A percentile compares a stretch with the other conserved stretches of the same genome.
These are phyloP conservation scores for Cordyceps cicadae DNA, from an alignment of 2,329 filamentous ascomycete genomes.

Conservation along the genomic window DNA sequence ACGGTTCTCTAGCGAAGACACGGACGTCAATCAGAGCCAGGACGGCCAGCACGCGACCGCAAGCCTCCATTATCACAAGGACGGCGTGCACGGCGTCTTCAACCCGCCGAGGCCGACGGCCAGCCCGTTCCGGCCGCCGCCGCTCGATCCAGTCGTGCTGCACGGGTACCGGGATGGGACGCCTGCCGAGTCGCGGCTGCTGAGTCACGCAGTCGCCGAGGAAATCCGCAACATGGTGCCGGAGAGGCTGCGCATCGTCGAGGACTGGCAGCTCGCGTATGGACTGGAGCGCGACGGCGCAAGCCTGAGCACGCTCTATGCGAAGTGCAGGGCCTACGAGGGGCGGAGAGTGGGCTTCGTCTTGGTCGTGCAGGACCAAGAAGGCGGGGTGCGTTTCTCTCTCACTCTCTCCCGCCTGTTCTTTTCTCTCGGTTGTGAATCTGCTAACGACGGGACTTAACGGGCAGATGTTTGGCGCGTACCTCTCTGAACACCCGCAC, in stretches of 20 bases:
- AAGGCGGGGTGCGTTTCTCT: constrained; percentile 50
- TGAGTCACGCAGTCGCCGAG: constrained; percentile 70
- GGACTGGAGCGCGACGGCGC: constrained; percentile 88
- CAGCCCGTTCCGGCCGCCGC: constrained; percentile 80
- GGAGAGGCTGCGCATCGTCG: constrained; percentile 74
- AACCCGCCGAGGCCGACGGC: constrained; percentile 44
- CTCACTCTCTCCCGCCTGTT: not conserved
- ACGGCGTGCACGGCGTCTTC: constrained; percentile 52
- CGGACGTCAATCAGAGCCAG: constrained; percentile 22
- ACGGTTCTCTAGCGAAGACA: constrained; percentile 50
- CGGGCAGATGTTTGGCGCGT: constrained; percentile 73
- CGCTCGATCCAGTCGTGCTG: constrained; percentile 71
- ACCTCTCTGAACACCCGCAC: constrained; percentile 81
- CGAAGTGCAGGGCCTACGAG: constrained; percentile 60
- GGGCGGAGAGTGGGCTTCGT: constrained; percentile 77
- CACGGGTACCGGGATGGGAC: constrained; percentile 57
- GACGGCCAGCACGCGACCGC: constrained; percentile 15
- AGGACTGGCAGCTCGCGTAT: constrained; percentile 80
- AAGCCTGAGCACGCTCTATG: constrained; percentile 77
- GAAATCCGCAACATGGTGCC: constrained; percentile 88
- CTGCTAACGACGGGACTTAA: not conserved
- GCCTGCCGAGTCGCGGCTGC: constrained; percentile 50
- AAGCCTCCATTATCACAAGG: constrained; percentile 20
- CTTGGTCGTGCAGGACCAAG: constrained; percentile 72
- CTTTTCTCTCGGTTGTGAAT: not conserved